phyloP scores from a whole-genome alignment of 1,284 basidiomycete species.

The Ustilago trichophora region DNA sequence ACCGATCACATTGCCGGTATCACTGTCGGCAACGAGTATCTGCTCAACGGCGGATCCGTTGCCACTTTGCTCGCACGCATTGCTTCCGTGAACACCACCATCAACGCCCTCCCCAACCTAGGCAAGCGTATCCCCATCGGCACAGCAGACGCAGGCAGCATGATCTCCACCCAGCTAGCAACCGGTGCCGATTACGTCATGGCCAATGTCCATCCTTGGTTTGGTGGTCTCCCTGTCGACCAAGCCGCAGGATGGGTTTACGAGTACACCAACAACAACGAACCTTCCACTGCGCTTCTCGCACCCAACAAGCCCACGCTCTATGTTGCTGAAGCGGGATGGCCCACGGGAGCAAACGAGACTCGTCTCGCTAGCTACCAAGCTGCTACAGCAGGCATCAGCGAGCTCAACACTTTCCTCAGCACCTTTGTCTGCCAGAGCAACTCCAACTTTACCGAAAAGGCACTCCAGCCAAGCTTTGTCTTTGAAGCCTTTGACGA shows the following conservation, averaged over 20 bases:
- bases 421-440: conserved; percentile 87
- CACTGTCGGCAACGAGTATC: conserved; percentile 70
- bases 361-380: conserved; percentile 31
- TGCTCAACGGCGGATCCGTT: conserved; percentile 42
- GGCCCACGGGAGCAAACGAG: conserved; percentile 76
- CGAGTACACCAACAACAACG: conserved; percentile 75
- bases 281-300: conserved; percentile 55
- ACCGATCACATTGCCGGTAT: conserved; percentile 80
- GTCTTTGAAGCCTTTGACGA: conserved; percentile 79
- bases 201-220: conserved; percentile 82
- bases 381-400: conserved; percentile 44
- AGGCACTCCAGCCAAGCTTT: conserved; percentile 65
- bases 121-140: conserved; percentile 76
- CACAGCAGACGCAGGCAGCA: conserved; percentile 84
- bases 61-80: conserved; percentile 74
- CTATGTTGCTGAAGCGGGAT: conserved; percentile 91
- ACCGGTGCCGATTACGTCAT: conserved; percentile 74
- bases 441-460: conserved; percentile 80
- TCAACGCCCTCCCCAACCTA: conserved; percentile 68
- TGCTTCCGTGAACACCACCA: conserved; percentile 71
- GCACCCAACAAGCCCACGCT: conserved; percentile 73
- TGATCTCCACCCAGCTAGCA: conserved; percentile 76
- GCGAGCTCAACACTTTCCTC: conserved; percentile 71
- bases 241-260: conserved; percentile 77
- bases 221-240: conserved; percentile 75